Base-by-base conservation (phyloP, 495 filamentous ascomycete genomes). In the Echria macrotheca region DNA sequence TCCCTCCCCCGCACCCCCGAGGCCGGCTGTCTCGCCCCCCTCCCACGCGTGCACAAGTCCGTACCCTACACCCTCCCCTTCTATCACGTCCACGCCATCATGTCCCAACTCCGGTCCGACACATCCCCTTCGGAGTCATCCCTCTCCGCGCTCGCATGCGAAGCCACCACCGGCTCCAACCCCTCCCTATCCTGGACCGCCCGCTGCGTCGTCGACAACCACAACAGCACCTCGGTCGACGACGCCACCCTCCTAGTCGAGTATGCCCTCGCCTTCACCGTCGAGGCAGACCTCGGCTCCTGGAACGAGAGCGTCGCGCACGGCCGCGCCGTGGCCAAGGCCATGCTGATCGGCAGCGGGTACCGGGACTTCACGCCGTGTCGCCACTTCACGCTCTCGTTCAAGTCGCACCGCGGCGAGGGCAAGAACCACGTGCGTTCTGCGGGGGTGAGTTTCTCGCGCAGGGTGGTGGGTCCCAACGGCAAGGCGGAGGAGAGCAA, bases 81-180 rank as follows among this genome's bases (percentile, higher is more conserved):
- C 37, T 62, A 62, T 37, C 61, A 64, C 36, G 28, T 59, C 44
- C 8, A 59, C 43, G 47, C 47, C 36, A 47, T 60, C 6, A 47
- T 40, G 15, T 22, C 33, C 9, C 10, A n/a, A 8, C 25, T 47
- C 37, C 17, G 41, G 6, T 19, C 10, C 38, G 22, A 15, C 5
- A 21, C 33, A 22, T 2, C 15, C 23, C n/a, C 18, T 1, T 7
- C 19, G 3, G 11, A 15, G 5, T 14, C 38, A 4, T 4, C 15
- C 1, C 24, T 42, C 24, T 18, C 32, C 17, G 1, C 8, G 12
- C 29, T 52, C 22, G n/a, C 32, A 14, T 19, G 61, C 47, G 24
- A 15, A 1, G 36, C 47, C 19, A 9, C 35, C 5, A 49, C 42
- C 24, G 59, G 48, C 22, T 35, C 12, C 26, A 55, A 35, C 21